Base-by-base conservation (phyloP, 805 yeast genomes). In the Metschnikowia similis region DNA sequence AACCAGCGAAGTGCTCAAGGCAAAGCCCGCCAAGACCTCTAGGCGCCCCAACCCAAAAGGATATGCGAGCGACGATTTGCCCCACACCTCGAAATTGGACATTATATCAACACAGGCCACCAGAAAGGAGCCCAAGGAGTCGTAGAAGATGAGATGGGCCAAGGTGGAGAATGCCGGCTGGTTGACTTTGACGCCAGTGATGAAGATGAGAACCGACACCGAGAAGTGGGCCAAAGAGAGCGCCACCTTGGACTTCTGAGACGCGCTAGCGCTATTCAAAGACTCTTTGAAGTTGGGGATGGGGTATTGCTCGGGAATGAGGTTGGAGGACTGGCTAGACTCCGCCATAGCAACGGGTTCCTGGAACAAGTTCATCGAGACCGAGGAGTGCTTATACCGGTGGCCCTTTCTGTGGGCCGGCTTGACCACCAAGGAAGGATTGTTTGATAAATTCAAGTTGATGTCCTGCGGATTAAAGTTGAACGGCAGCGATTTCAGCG, bases 11-110 rank as follows among this genome's bases (percentile, higher is more conserved):
- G 92, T 84, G 13, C 94, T 82, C 39, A 90, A 72, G 0, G 95
- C 96, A 71, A 91, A 91, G 2, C 96, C 95, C 41, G 87, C 83
- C 14, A 92, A 69, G 0, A 92, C 95, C 62, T 92, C 97, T 13
- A 88, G 76, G 51, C 99, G 75, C n/a, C 95, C 96, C 27, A 92
- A 71, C 0, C 98, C 99, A 72, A 92, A 92, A 0, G 99, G 99
- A 56, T 83, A 87, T 11, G 84, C 83, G 31, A 94, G 73, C 1
- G 96, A 87, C 6, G 91, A 80, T 49, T 80, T 81, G 55, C 80
- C 83, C 97, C 98, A 94, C 6, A 87, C 95, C 55, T 89, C 95
- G 66, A 92, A 92, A 62, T 91, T 94, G n/a, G 89, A 79, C 80
- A 92, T 79, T 10, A 89, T 77, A 51, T 85, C 89, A 6, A 89